Evolutionary conservation across 148 eudicot genomes (phyloP).

Genomic region (Rhododendron griersonianum): DNA sequence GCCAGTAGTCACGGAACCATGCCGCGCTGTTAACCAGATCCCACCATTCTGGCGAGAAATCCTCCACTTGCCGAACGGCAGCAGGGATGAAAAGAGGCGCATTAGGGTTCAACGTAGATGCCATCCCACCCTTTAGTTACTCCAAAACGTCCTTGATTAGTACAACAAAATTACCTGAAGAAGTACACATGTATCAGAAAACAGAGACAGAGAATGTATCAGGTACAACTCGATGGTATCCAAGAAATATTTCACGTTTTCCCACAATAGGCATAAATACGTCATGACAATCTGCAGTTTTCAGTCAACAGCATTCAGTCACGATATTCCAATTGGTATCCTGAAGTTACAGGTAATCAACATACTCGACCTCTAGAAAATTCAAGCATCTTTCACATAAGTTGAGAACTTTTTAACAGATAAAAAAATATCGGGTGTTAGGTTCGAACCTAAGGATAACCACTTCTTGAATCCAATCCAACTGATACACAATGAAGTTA

Average conservation of each 20-base stretch:
- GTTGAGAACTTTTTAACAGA: neutral
- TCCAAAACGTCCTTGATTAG: neutral
- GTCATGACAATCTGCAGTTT: neutral
- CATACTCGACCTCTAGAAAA: neutral
- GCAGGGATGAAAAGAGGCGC: constrained; percentile 94
- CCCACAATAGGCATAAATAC: neutral
- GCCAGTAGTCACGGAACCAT: constrained; percentile 96
- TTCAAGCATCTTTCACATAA: neutral
- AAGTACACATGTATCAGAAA: neutral
- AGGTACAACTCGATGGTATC: neutral
- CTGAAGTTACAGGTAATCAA: neutral
- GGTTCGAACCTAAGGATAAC: neutral
- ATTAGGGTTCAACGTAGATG: constrained; percentile 86
- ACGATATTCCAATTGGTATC: neutral
- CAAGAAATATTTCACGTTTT: neutral
- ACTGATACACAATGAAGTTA: neutral
- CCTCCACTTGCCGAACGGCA: constrained; percentile 79
- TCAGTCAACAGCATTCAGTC: neutral
- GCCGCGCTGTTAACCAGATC: constrained; percentile 64
- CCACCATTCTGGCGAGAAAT: constrained; percentile 95
- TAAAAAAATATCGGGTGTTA: neutral
- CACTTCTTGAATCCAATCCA: neutral
- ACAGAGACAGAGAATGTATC: neutral
- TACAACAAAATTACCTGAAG: neutral
- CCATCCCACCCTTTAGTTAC: constrained; percentile 45